Evolutionary conservation across 805 yeast genomes (phyloP), one percentile per base, ranked within the genome.

Genomic region (Metschnikowia borealis): DNA sequence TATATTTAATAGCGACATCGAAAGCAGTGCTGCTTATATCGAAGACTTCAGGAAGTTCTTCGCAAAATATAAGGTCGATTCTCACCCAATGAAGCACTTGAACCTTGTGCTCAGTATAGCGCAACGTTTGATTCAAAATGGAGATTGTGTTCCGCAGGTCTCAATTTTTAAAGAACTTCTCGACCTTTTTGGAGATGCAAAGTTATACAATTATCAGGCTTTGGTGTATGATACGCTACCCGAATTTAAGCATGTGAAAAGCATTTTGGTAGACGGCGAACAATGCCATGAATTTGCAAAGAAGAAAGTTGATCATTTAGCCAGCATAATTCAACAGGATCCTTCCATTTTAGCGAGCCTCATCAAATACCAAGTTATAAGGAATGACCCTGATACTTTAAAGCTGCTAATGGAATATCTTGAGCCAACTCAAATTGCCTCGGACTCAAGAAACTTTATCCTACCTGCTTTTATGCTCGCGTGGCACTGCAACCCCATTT

Each of bases 341-440:
- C 75, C 77, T 0, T 57, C 60, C 11, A 54, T 71, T n/a, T 44
- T 73, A 18, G 49, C 44, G 3, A 55, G 64, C 6, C 56, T 73
- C 15, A 49, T 71, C 8, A 47, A 52, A 10, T 70, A 65, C 52
- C 65, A 66, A 35, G 54, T 59, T 10, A 29, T 42, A 3, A 55
- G 64, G 3, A 52, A 59, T 2, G 60, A 69, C 31, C 31, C 17
- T 8, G 52, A 38, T 2, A 54, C 62, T 2, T 58, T 69, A 31
- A 55, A 57, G n/a, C 58, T 58, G 13, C 49, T 71, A 10, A 50
- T 73, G n/a, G 48, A 61, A 5, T 67, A 60, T 38, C 61, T 63
- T 40, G 66, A 62, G 46, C 59, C 57, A 33, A 50, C 56, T 5
- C 51, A 62, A 32, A 43, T 48, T 33, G 48, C 49, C 29, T 56